Conservation (phyloP, 106 monocot genomes). For the Dioscorea dumetorum region DNA sequence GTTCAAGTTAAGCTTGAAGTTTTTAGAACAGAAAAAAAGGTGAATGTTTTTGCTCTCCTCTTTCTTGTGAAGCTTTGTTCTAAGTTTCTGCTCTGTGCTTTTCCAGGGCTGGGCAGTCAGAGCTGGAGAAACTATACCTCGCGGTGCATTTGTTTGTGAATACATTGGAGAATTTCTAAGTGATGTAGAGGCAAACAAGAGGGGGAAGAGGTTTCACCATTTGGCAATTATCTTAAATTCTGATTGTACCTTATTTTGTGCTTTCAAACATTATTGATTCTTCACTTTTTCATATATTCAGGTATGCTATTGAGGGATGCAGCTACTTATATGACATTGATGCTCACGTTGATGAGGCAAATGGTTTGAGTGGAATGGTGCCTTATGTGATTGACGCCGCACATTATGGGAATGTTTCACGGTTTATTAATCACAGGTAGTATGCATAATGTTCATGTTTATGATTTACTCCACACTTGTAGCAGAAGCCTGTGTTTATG, state of each 20-base stretch:
- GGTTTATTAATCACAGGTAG: slow-evolving; percentile 98
- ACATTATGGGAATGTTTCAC: slow-evolving; percentile 76
- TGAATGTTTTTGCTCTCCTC: slow-evolving; percentile 10
- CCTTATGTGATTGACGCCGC: slow-evolving; percentile 79
- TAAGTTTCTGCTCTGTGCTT: slow-evolving; percentile 1
- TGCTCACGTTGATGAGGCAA: slow-evolving; percentile 36
- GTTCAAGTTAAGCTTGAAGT: slow-evolving; percentile 77
- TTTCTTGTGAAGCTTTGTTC: not conserved
- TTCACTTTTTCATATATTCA: slow-evolving; percentile 8
- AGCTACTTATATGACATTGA: slow-evolving; percentile 75
- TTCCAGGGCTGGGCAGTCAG: slow-evolving; percentile 87
- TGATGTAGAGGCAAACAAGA: slow-evolving; percentile 29
- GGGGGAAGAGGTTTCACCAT: slow-evolving; percentile 38
- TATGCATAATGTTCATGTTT: not conserved
- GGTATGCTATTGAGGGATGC: slow-evolving; percentile 37
- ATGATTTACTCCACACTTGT: too few species aligned
- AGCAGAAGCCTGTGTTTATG: too few species aligned
- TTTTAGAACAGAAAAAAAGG: slow-evolving; percentile 88
- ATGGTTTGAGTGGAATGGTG: slow-evolving; percentile 23
- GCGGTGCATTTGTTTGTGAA: slow-evolving; percentile 89
- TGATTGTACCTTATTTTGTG: not conserved
- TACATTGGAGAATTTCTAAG: slow-evolving; percentile 74
- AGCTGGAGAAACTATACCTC: slow-evolving; percentile 61
- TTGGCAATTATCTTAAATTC: not conserved
- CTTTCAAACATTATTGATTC: too few species aligned